Evolutionary conservation across 1,284 basidiomycete genomes (phyloP).

Genomic region (Malassezia globosa): DNA sequence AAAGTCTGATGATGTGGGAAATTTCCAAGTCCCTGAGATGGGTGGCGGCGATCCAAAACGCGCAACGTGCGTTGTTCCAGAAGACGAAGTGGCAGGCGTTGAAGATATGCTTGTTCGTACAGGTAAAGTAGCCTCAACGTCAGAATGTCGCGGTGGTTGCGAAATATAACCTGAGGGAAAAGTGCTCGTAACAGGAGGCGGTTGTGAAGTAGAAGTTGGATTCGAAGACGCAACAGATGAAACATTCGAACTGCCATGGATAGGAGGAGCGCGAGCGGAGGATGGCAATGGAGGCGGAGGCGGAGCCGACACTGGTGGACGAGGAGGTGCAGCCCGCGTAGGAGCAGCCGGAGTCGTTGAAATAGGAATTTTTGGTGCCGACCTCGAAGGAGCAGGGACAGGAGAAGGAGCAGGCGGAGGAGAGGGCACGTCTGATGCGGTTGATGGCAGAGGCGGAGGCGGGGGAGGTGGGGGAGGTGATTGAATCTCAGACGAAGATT

Average conservation of each 20-base stretch:
- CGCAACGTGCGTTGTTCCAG: constrained; percentile 5
- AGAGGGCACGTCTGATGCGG: neutral
- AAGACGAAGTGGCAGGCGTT: neutral
- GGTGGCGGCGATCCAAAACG: constrained; percentile 14
- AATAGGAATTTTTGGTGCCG: constrained; percentile 3
- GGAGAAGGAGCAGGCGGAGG: constrained; percentile 1
- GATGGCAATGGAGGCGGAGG: constrained; percentile 3
- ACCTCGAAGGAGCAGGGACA: constrained; percentile 5
- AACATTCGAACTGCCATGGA: neutral
- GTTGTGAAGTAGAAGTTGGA: neutral
- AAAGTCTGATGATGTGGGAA: constrained; percentile 5
- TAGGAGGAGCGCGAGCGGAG: neutral
- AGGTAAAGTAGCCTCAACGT: neutral
- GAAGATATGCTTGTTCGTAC: neutral
- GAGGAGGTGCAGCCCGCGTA: constrained; percentile 16
- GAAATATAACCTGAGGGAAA: neutral
- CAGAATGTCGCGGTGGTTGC: neutral
- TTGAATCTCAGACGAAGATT: neutral
- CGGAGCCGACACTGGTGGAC: constrained; percentile 3
- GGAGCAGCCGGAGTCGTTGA: constrained; percentile 15
- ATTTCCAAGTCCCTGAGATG: constrained; percentile 15
- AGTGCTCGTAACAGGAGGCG: neutral
- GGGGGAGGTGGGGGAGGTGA: neutral
- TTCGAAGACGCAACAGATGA: neutral
- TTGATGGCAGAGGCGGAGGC: neutral